Conservation (phyloP, 208 protist genomes). For the Perkinsela sp. region DNA sequence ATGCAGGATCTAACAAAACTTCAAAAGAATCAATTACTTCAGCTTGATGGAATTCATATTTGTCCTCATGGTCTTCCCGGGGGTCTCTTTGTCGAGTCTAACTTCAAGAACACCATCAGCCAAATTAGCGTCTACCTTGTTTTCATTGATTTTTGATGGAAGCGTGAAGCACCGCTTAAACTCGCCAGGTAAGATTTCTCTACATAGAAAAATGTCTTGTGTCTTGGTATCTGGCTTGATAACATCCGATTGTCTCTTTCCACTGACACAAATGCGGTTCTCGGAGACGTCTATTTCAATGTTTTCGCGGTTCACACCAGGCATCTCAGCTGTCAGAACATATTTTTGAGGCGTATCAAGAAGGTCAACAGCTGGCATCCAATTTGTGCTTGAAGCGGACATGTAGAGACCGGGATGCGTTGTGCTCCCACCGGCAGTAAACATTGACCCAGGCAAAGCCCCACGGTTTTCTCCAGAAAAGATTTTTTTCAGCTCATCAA, state of each 20-base stretch:
- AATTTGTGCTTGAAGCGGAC: slow-evolving; percentile 4
- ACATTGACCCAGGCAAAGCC: neutral
- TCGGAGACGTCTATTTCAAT: slow-evolving; percentile 25
- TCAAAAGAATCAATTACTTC: neutral
- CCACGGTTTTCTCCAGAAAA: neutral
- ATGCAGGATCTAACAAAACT: too few relatives aligned
- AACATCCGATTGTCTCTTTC: slow-evolving; percentile 11
- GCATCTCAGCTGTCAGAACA: slow-evolving; percentile 25
- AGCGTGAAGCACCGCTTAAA: neutral
- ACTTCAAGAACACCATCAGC: neutral
- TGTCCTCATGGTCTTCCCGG: neutral
- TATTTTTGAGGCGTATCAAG: slow-evolving; percentile 18
- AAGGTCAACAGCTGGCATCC: slow-evolving; percentile 34
- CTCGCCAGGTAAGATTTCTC: neutral
- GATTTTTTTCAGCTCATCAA: neutral
- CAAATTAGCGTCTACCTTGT: neutral
- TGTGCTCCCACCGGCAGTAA: neutral
- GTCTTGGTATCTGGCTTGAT: neutral
- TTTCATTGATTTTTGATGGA: neutral
- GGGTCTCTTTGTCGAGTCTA: neutral
- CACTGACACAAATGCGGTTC: slow-evolving; percentile 21
- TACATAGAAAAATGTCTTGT: neutral
- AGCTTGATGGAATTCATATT: neutral
- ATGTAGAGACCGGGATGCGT: neutral
- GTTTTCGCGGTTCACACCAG: slow-evolving; percentile 26